Evolutionary conservation across 495 filamentous ascomycete genomes (phyloP).

Genomic region (Daldinia loculata): DNA sequence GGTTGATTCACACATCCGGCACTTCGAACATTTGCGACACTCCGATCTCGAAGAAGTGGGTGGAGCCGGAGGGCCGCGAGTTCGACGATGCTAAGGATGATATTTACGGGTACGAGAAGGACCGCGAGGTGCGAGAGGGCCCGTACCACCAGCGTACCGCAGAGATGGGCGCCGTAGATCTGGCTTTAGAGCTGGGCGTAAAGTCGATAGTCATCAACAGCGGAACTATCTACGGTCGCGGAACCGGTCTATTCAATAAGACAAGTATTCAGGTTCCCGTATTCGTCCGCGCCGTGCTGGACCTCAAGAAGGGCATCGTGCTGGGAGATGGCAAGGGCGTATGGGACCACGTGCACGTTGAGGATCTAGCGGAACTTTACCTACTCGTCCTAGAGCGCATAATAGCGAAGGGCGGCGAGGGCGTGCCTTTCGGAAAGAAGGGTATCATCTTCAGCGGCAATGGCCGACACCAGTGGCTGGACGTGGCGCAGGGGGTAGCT

Average conservation of each 20-base stretch:
- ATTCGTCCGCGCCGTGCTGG: constrained; percentile 41
- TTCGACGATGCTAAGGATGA: constrained; percentile 55
- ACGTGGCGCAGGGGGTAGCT: constrained; percentile 50
- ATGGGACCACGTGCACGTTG: constrained; percentile 60
- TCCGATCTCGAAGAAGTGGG: constrained; percentile 48
- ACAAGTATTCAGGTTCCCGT: constrained; percentile 53
- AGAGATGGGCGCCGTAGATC: constrained; percentile 57
- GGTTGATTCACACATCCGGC: constrained; percentile 58
- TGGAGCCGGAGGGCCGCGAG: constrained; percentile 45
- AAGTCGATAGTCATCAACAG: constrained; percentile 59
- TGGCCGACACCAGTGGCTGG: constrained; percentile 52
- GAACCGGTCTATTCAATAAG: constrained; percentile 55
- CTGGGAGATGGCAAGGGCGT: constrained; percentile 53
- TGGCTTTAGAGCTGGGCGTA: constrained; percentile 50
- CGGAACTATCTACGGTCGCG: constrained; percentile 59
- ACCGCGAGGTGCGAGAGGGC: constrained; percentile 44
- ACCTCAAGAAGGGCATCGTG: constrained; percentile 41
- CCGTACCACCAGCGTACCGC: constrained; percentile 56
- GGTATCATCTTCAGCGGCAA: constrained; percentile 58
- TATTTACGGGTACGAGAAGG: constrained; percentile 53
- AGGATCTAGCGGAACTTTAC: constrained; percentile 57
- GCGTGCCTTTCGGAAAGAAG: constrained; percentile 51
- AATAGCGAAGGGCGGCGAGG: constrained; percentile 44
- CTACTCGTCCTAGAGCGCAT: constrained; percentile 40
- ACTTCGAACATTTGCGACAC: constrained; percentile 59